Evolutionary conservation across 305 asterid genomes (phyloP).

Genomic region (Solanum hybrid): DNA sequence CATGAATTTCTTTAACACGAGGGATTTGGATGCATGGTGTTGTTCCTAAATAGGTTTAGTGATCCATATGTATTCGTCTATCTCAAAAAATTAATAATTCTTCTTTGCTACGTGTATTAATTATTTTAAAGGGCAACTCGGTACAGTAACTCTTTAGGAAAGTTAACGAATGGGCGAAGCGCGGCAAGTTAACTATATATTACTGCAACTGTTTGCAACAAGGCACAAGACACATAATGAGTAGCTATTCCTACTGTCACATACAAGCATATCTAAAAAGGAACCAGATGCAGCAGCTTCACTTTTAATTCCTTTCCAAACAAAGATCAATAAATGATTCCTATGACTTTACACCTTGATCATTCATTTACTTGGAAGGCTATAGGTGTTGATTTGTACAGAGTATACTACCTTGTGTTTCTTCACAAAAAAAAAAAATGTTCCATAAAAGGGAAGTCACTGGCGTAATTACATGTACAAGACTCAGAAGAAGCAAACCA

Average conservation of each 20-base stretch:
- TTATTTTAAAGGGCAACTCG: background rate
- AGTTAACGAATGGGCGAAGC: background rate
- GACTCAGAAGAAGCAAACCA: background rate
- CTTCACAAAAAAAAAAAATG: background rate
- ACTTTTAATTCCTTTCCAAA: background rate
- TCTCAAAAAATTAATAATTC: background rate
- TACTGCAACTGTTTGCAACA: background rate
- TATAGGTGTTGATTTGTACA: background rate
- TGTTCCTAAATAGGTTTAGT: background rate
- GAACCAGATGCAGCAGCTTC: background rate
- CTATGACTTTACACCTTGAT: background rate
- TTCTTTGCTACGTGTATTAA: background rate
- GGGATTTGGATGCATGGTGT: background rate
- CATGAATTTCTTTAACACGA: background rate
- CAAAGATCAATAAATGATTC: background rate
- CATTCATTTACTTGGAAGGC: background rate
- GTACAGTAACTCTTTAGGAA: background rate
- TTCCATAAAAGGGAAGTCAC: background rate
- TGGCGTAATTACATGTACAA: background rate
- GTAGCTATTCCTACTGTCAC: background rate
- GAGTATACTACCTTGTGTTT: background rate
- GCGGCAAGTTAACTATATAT: background rate
- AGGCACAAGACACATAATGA: background rate
- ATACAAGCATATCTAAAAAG: background rate
- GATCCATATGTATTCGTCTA: background rate